Evolutionary conservation across 257 asterid species (phyloP).

Genomic region (Ehretia macrophylla): DNA sequence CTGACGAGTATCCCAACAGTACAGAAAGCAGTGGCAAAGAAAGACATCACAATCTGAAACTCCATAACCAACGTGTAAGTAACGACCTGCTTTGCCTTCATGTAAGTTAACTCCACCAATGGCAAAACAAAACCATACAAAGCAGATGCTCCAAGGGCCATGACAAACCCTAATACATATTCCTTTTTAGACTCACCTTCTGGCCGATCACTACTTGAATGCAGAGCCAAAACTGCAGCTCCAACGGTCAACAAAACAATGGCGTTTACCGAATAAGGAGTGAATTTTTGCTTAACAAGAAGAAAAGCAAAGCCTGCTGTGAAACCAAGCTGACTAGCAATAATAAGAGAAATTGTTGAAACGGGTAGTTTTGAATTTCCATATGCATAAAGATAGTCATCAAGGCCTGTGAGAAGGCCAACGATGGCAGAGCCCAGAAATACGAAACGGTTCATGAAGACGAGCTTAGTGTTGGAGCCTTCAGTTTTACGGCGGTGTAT

Average conservation of each 20-base stretch:
- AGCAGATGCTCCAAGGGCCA: conserved; percentile 20
- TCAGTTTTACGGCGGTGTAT: conserved; percentile 15
- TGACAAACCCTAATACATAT: conserved; percentile 22
- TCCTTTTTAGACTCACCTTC: conserved; percentile 10
- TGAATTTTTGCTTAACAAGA: conserved; percentile 28
- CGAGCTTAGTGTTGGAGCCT: conserved; percentile 2
- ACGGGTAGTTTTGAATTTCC: conserved; percentile 18
- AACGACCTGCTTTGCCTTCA: conserved; percentile 18
- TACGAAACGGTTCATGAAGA: conserved; percentile 16
- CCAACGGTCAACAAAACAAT: conserved; percentile 18
- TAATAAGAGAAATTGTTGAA: conserved; percentile 15
- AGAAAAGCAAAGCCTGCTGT: conserved; percentile 23
- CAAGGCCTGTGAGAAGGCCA: conserved; percentile 22
- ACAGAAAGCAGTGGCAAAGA: conserved; percentile 20
- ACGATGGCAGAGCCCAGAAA: conserved; percentile 18
- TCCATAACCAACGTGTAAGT: conserved; percentile 22
- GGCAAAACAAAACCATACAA: conserved; percentile 24
- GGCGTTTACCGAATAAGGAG: conserved; percentile 21
- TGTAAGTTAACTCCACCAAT: conserved; percentile 20
- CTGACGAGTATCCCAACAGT: conserved; percentile 22
- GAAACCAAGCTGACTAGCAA: conserved; percentile 17
- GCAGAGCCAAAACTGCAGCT: conserved; percentile 20
- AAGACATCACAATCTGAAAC: conserved; percentile 20
- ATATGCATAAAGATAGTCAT: conserved; percentile 16
- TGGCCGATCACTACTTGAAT: conserved; percentile 16